Conservation (phyloP, 1,284 basidiomycete genomes). For the Trichosporon sp. region DNA sequence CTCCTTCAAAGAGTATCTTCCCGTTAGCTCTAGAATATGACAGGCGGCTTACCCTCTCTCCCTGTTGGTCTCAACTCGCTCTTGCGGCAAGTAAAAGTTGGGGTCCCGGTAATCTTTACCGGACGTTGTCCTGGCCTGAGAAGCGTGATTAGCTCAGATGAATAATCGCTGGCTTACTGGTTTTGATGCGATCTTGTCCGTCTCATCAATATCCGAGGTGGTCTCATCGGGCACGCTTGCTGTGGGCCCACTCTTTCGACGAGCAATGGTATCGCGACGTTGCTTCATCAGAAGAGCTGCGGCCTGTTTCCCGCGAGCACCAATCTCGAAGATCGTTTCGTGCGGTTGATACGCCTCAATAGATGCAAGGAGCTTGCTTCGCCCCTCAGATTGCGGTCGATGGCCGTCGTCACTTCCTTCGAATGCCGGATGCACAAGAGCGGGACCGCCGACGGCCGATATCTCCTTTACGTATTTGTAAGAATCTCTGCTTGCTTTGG, state of each 20-base stretch:
- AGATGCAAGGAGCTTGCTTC: constrained; percentile 57
- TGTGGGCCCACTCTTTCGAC: background rate
- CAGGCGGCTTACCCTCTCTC: constrained; percentile 71
- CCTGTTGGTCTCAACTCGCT: constrained; percentile 73
- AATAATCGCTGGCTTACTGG: constrained; percentile 13
- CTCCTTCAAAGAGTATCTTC: constrained; percentile 76
- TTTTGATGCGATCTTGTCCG: background rate
- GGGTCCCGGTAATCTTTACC: constrained; percentile 61
- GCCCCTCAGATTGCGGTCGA: constrained; percentile 5
- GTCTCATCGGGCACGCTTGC: background rate
- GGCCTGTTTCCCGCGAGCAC: constrained; percentile 62
- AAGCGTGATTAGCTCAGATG: background rate
- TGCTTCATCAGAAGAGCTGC: constrained; percentile 80
- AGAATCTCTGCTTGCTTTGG: constrained; percentile 77
- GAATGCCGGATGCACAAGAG: constrained; percentile 9
- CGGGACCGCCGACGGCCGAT: background rate
- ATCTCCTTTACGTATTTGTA: constrained; percentile 49
- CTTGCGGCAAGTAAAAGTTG: constrained; percentile 86
- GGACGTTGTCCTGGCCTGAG: background rate
- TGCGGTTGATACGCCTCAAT: constrained; percentile 77
- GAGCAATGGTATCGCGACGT: constrained; percentile 51
- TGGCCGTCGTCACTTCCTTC: background rate
- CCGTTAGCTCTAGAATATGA: background rate
- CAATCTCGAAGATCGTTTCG: constrained; percentile 92
- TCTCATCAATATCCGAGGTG: background rate